Evolutionary conservation across 345 rosid genomes (phyloP).

Genomic region (Syzygium jambos): DNA sequence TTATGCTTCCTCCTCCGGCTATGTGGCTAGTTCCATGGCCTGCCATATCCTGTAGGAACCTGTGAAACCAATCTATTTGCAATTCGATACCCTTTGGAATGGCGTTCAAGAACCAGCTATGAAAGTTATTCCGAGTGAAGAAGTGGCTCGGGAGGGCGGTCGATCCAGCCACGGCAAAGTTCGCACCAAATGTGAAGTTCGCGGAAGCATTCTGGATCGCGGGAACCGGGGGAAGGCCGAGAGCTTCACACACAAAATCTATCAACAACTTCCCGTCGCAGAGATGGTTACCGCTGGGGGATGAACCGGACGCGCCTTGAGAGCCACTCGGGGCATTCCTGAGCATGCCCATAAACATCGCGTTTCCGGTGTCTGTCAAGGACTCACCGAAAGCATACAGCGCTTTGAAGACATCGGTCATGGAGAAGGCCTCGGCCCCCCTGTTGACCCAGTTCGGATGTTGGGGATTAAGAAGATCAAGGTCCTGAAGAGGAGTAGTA

Average conservation of each 20-base stretch:
- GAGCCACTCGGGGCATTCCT: neutral
- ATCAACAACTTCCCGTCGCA: conserved; percentile 13
- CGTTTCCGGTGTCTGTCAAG: conserved; percentile 36
- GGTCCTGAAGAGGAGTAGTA: neutral
- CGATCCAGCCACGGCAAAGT: conserved; percentile 36
- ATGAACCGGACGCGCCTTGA: neutral
- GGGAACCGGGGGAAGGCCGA: conserved; percentile 19
- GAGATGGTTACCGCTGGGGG: neutral
- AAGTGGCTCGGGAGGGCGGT: conserved; percentile 14
- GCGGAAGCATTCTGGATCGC: conserved; percentile 3
- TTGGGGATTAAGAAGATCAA: neutral
- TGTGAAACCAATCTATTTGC: conserved; percentile 32
- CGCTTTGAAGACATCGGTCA: neutral
- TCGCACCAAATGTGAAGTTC: conserved; percentile 15
- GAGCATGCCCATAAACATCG: conserved; percentile 8
- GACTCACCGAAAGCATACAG: conserved; percentile 41
- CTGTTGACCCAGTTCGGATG: neutral
- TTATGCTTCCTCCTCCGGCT: neutral
- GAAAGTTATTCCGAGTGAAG: neutral
- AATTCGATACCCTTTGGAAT: conserved; percentile 11
- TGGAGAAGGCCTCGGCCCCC: conserved; percentile 4
- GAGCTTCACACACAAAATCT: conserved; percentile 23
- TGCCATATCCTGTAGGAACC: neutral
- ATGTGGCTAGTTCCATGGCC: conserved; percentile 2
- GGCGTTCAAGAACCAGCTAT: conserved; percentile 12